Percentiles rank a stretch among this genome's conserved stretches.
Evolutionary conservation across 495 filamentous ascomycete genomes (phyloP).

Genomic region (Penicillium flavigenum): DNA sequence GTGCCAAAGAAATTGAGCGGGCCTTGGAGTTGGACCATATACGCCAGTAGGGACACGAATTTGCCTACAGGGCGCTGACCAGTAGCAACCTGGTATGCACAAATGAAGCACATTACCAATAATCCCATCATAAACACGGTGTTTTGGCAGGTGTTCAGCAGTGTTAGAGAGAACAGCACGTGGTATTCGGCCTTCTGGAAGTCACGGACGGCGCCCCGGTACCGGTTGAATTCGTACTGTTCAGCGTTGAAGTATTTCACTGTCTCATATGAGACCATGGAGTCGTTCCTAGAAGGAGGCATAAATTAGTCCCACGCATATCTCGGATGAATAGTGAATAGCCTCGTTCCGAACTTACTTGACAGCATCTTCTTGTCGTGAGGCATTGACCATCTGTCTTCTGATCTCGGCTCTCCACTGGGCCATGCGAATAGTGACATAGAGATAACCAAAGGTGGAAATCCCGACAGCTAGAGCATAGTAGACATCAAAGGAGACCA

Average conservation of each 20-base stretch:
- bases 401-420: constrained; percentile 88
- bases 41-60: constrained; percentile 79
- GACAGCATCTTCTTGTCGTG: constrained; percentile 91
- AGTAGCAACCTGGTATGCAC: constrained; percentile 81
- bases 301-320: constrained; percentile 5
- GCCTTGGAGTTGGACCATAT: constrained; percentile 88
- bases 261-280: constrained; percentile 95
- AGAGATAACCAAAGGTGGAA: constrained; percentile 94
- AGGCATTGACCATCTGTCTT: constrained; percentile 89
- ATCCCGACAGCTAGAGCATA: constrained; percentile 90
- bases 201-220: constrained; percentile 71
- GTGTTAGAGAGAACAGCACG: constrained; percentile 79
- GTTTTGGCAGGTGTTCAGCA: constrained; percentile 94
- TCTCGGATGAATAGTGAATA: neutral
- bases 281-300: constrained; percentile 67
- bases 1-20: constrained; percentile 98
- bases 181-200: constrained; percentile 87
- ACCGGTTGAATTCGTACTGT: constrained; percentile 85
- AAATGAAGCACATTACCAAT: constrained; percentile 78
- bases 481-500: constrained; percentile 76
- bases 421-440: constrained; percentile 93
- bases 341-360: constrained; percentile 48
- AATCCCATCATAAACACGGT: constrained; percentile 90
- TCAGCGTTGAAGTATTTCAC: constrained; percentile 99
- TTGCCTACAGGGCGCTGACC: constrained; percentile 69